Base-by-base conservation (phyloP, 2,329 filamentous ascomycete genomes). In the Neonectria faginata region DNA sequence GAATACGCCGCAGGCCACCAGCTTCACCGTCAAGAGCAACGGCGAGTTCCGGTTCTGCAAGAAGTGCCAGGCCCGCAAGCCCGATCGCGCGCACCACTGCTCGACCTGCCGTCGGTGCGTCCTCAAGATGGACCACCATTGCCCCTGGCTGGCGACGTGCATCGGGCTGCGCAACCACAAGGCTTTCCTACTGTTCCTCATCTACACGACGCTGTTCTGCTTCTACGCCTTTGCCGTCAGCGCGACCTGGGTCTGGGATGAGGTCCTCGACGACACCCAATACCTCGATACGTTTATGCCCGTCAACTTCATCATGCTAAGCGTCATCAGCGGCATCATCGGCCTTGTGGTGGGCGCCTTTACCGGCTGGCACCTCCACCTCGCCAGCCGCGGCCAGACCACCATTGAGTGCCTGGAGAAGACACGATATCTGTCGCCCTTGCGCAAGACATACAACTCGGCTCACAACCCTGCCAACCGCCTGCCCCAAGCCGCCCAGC, bases 111-210 rank as follows among this genome's bases (percentile, higher is more conserved):
- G 91, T 71, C 91, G 92, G 75, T 99, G 96, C 78, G 94, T 99
- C 27, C 85, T 99, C 78, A 99, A 99, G 84, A 99, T 99, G 96
- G 96, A 99, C 77, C 96, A 99, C 79, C 96, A 99, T 82, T 99
- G 96, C 78, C 96, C 96, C 16, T 99, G 96, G 96, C 86, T 99
- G 54, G 95, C 96, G 29, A 97, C 93, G 4, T 99, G 96, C 79
- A 92, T 99, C 64, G 96, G 96, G 20, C 83, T 99, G 68, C 89
- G 89, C 75, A 99, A 99, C 80, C 97, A 97, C 85, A 99, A 99
- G 81, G 87, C 94, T 0, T 99, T 99, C 77, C 79, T 99, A 57
- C 86, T 98, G 3, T 99, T 98, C 78, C 84, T 99, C 27, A 87
- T 94, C 60, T 98, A 99, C 78, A 93, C 92, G 0, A 92, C 91